Conservation (phyloP, 2,329 filamentous ascomycete genomes). For the Botrytis aclada region DNA sequence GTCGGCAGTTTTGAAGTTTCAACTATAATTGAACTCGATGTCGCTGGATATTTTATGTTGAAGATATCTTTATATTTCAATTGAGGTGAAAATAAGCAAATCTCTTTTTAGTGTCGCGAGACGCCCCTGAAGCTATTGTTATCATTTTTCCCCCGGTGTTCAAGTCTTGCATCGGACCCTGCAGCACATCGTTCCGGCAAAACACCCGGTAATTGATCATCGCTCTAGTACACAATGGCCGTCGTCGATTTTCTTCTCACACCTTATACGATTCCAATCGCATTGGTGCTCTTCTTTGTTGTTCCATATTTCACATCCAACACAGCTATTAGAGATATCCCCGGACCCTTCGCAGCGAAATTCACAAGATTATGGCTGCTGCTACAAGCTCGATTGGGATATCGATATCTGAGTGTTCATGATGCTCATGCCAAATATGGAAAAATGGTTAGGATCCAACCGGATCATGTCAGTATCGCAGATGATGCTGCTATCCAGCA, state of each 20-base stretch:
- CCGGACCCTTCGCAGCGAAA: conserved; percentile 52
- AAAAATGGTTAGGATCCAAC: conserved; percentile 77
- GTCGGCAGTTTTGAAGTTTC: conserved; percentile 4
- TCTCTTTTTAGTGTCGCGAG: not conserved
- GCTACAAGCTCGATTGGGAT: conserved; percentile 60
- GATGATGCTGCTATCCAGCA: conserved; percentile 72
- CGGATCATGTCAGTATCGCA: conserved; percentile 78
- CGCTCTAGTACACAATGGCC: conserved; percentile 31
- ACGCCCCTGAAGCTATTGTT: not conserved
- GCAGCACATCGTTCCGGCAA: not conserved
- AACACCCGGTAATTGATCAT: not conserved
- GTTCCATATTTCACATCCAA: conserved; percentile 38
- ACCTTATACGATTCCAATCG: conserved; percentile 47
- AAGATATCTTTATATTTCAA: not conserved
- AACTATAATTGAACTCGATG: conserved; percentile 17
- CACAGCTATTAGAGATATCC: conserved; percentile 41
- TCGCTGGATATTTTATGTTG: not conserved
- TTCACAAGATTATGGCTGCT: conserved; percentile 83
- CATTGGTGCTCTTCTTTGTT: conserved; percentile 43
- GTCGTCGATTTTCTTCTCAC: conserved; percentile 43
- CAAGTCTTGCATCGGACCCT: not conserved
- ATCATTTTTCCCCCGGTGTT: not conserved
- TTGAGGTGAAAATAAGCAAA: not conserved
- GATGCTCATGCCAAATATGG: conserved; percentile 68
- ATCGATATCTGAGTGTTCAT: conserved; percentile 64